A percentile compares a stretch with the other conserved stretches of the same genome.
Evolutionary conservation across 495 filamentous ascomycete species (phyloP).

Genomic region (Glarea lozoyensis): DNA sequence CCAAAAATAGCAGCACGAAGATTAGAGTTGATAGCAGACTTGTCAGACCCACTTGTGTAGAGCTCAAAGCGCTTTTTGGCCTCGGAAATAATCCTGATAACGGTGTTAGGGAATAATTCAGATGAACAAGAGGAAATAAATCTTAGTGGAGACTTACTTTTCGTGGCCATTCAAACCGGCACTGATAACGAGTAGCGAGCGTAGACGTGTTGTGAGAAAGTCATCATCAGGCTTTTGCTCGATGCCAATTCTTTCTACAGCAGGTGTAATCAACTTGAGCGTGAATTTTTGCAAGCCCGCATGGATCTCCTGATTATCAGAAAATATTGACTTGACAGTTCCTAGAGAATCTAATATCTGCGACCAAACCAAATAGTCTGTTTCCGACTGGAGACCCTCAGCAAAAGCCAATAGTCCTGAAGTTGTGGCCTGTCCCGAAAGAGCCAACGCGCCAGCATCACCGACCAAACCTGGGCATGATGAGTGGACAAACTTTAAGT

Average conservation of each 20-base stretch:
- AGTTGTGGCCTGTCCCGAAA: conserved; percentile 75
- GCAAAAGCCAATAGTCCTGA: conserved; percentile 70
- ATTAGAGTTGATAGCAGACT: conserved; percentile 58
- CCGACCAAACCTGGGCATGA: conserved; percentile 40
- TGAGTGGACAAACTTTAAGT: background rate
- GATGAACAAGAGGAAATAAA: conserved; percentile 3
- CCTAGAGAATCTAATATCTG: conserved; percentile 65
- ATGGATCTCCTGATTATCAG: conserved; percentile 43
- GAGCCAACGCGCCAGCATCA: conserved; percentile 84
- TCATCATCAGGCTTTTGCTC: conserved; percentile 66
- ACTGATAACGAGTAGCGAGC: conserved; percentile 65
- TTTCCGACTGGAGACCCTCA: conserved; percentile 72
- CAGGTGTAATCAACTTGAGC: conserved; percentile 57
- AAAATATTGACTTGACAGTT: conserved; percentile 36
- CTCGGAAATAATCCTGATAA: conserved; percentile 53
- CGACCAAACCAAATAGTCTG: conserved; percentile 80
- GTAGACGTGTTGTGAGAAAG: conserved; percentile 70
- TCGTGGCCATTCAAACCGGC: conserved; percentile 68
- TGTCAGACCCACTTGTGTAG: conserved; percentile 57
- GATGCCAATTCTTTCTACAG: conserved; percentile 78
- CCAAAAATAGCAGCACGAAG: conserved; percentile 74
- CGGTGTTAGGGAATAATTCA: conserved; percentile 17
- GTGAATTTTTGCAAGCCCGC: conserved; percentile 64
- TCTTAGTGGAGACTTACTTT: conserved; percentile 36
- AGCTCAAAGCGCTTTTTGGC: conserved; percentile 66